These are phyloP conservation scores for Penicillium verhagenii DNA, from an alignment of 495 filamentous ascomycete genomes.

Conservation along the genomic window DNA sequence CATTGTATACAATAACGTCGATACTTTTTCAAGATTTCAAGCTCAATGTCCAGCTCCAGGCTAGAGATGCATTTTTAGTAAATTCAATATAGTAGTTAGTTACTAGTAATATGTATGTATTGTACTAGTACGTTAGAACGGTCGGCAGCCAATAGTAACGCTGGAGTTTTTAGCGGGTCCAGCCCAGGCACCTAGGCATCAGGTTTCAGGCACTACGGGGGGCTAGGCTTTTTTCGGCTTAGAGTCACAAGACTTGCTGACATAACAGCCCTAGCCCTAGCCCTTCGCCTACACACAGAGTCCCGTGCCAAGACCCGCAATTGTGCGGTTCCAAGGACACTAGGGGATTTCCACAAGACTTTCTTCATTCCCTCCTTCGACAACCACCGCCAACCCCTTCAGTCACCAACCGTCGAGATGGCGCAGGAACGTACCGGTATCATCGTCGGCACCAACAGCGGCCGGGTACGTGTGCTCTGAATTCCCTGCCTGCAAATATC, in stretches of 20 bases:
- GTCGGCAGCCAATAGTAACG: background rate
- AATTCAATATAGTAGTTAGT: too few relatives aligned
- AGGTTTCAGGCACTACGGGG: slow-evolving; percentile 8
- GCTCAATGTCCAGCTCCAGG: background rate
- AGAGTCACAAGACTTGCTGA: background rate
- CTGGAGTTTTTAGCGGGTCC: background rate
- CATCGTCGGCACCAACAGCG: slow-evolving; percentile 80
- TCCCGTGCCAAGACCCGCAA: slow-evolving; percentile 32
- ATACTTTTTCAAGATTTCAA: background rate
- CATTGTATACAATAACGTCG: background rate
- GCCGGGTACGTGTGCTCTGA: slow-evolving; percentile 67
- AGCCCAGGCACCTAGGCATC: background rate
- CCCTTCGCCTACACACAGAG: slow-evolving; percentile 35
- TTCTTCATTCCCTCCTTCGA: slow-evolving; percentile 36
- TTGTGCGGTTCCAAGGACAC: slow-evolving; percentile 33
- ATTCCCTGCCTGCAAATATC: slow-evolving; percentile 5
- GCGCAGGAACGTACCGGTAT: slow-evolving; percentile 71
- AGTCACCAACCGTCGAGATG: slow-evolving; percentile 53
- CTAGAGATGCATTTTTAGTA: too few relatives aligned
- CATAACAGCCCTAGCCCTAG: slow-evolving; percentile 29
- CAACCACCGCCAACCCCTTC: slow-evolving; percentile 47
- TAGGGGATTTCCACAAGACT: slow-evolving; percentile 39
- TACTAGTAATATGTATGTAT: too few relatives aligned
- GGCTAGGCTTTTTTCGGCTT: slow-evolving; percentile 4
- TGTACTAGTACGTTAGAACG: too few relatives aligned